Evolutionary conservation across 1,139 yeast genomes (phyloP).

Genomic region (Protomyces arabidopsidicola): DNA sequence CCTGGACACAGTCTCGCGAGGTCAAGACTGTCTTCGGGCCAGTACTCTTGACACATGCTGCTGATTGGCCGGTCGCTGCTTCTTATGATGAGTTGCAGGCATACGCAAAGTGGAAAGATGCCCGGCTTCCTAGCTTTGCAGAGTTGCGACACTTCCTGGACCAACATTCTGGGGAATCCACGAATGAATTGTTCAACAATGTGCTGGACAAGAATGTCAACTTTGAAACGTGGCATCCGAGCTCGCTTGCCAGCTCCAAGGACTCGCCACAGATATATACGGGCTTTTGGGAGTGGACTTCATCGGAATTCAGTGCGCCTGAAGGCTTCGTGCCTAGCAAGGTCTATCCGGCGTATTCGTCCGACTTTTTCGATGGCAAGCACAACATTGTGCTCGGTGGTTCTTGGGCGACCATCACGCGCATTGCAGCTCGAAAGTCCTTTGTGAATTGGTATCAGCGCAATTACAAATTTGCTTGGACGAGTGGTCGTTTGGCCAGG

Average conservation of each 20-base stretch:
- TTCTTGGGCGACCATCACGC: constrained; percentile 34
- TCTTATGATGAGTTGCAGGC: constrained; percentile 32
- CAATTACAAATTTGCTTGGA: constrained; percentile 33
- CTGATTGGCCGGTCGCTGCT: constrained; percentile 33
- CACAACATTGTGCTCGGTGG: constrained; percentile 35
- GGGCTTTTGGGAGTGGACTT: constrained; percentile 35
- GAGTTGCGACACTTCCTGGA: constrained; percentile 33
- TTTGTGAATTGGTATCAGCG: constrained; percentile 35
- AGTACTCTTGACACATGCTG: constrained; percentile 19
- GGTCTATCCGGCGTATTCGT: constrained; percentile 34
- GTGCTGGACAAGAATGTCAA: constrained; percentile 29
- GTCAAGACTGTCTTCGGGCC: constrained; percentile 33
- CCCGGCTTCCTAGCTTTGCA: constrained; percentile 32
- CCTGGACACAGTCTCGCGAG: constrained; percentile 30
- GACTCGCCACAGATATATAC: constrained; percentile 29
- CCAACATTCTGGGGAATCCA: neutral
- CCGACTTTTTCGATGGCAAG: constrained; percentile 34
- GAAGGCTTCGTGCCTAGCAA: constrained; percentile 31
- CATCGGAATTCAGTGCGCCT: constrained; percentile 29
- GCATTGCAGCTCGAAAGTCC: constrained; percentile 32
- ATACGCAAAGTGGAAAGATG: constrained; percentile 31
- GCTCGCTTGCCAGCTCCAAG: constrained; percentile 4
- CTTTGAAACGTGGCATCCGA: constrained; percentile 33
- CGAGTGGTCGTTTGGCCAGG: constrained; percentile 33
- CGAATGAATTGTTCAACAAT: constrained; percentile 22